A percentile compares a stretch with the other conserved stretches of the same genome.
Conservation (phyloP, 495 filamentous ascomycete genomes). For the Barbatosphaeria neglecta region DNA sequence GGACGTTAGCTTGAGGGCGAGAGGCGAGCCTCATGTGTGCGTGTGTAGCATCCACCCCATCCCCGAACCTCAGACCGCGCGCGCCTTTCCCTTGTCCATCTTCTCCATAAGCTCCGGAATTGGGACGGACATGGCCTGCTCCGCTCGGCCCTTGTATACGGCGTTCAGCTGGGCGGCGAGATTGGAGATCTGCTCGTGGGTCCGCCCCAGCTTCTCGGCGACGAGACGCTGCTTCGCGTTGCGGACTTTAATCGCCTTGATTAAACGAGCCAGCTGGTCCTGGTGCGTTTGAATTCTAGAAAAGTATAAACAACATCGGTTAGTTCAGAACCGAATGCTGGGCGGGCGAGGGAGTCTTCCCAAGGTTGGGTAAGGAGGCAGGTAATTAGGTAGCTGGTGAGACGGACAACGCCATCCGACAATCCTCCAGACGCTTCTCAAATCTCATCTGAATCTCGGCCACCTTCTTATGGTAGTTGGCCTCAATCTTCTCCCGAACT, state of each 20-base stretch:
- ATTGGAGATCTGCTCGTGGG: slow-evolving; percentile 11
- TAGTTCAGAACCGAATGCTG: too few species aligned
- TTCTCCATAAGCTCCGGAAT: slow-evolving; percentile 3
- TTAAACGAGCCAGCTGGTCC: slow-evolving; percentile 4
- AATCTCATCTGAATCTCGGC: slow-evolving; percentile 6
- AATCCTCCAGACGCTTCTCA: not conserved
- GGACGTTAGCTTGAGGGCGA: too few species aligned
- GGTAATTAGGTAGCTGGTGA: too few species aligned
- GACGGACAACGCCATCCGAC: not conserved
- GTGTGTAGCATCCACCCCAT: slow-evolving; percentile 1
- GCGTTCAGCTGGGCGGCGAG: slow-evolving; percentile 12
- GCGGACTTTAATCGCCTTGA: slow-evolving; percentile 11
- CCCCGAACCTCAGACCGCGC: slow-evolving; percentile 17
- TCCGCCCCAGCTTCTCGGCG: slow-evolving; percentile 8
- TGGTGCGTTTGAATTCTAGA: not conserved
- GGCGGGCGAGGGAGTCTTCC: too few species aligned
- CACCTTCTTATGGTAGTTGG: not conserved
- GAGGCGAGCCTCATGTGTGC: not conserved
- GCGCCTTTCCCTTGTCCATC: slow-evolving; percentile 25
- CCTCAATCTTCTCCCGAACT: not conserved
- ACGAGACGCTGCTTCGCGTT: slow-evolving; percentile 9
- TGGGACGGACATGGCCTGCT: slow-evolving; percentile 5
- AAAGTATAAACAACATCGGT: too few species aligned
- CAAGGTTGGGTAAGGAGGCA: too few species aligned
- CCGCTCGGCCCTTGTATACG: slow-evolving; percentile 12